Conservation (phyloP, 225 moss, liverwort and hornwort species). For the Physcomitrellopsis africana region DNA sequence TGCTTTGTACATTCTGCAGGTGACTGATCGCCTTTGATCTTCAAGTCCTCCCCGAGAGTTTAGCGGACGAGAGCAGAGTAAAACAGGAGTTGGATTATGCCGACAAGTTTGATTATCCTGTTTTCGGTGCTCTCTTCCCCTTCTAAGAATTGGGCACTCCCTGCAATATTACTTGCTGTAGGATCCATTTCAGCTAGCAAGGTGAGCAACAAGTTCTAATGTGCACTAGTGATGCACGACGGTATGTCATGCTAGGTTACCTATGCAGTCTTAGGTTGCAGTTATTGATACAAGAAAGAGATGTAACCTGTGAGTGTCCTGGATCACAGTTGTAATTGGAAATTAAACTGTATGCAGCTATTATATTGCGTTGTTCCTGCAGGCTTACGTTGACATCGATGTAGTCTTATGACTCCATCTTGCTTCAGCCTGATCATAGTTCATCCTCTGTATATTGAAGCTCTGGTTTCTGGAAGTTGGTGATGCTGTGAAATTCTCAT, state of each 20-base stretch:
- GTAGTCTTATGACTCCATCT: slow-evolving; percentile 1
- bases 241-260: slow-evolving; percentile 1
- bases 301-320: neutral
- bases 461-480: too few species aligned
- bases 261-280: neutral
- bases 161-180: neutral
- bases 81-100: neutral
- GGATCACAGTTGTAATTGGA: slow-evolving; percentile 8
- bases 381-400: neutral
- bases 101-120: neutral
- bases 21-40: slow-evolving; percentile 2
- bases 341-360: neutral
- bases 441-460: too few species aligned
- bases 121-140: neutral
- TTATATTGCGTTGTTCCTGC: neutral
- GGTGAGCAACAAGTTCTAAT: neutral
- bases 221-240: slow-evolving; percentile 3
- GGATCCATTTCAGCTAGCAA: too few species aligned
- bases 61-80: slow-evolving; percentile 1
- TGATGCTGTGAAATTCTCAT: too few species aligned
- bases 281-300: neutral
- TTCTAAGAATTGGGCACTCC: neutral
- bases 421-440: slow-evolving; percentile 13
- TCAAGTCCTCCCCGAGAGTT: slow-evolving; percentile 3
- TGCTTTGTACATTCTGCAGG: slow-evolving; percentile 13